Percentiles rank a stretch among this genome's conserved stretches.
phyloP scores from a whole-genome alignment of 306 rosid genomes.

The Chamaecrista fasciculata region DNA sequence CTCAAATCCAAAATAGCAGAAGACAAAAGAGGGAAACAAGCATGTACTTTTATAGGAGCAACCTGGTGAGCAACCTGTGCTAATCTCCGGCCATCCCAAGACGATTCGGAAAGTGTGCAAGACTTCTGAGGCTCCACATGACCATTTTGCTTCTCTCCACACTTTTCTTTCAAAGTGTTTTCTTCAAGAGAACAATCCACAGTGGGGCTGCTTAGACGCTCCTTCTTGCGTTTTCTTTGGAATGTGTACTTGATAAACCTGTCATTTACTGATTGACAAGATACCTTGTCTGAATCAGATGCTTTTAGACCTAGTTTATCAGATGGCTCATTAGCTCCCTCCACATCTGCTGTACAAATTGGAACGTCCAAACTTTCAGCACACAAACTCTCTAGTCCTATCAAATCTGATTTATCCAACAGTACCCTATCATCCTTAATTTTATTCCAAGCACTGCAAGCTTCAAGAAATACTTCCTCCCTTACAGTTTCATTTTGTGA shows the following conservation, averaged over 20 bases:
- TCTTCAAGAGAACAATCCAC: slow-evolving; percentile 44
- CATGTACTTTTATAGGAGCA: slow-evolving; percentile 35
- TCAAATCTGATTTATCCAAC: slow-evolving; percentile 43
- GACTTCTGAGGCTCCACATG: slow-evolving; percentile 49
- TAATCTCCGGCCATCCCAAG: slow-evolving; percentile 54
- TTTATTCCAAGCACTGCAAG: slow-evolving; percentile 41
- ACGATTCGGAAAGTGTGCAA: slow-evolving; percentile 52
- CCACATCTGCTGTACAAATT: slow-evolving; percentile 39
- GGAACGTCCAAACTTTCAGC: slow-evolving; percentile 38
- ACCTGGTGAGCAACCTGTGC: slow-evolving; percentile 85
- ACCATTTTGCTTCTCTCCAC: slow-evolving; percentile 46
- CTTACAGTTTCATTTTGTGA: slow-evolving; percentile 32
- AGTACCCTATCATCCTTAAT: slow-evolving; percentile 34
- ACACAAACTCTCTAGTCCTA: slow-evolving; percentile 43
- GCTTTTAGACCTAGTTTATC: slow-evolving; percentile 38
- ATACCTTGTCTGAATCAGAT: slow-evolving; percentile 43
- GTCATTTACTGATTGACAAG: slow-evolving; percentile 42
- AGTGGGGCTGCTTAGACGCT: slow-evolving; percentile 42
- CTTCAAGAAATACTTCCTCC: slow-evolving; percentile 34
- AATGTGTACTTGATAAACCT: slow-evolving; percentile 73
- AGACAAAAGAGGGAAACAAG: slow-evolving; percentile 30
- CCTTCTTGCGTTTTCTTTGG: slow-evolving; percentile 78
- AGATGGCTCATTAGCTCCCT: slow-evolving; percentile 28
- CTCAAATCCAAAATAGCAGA: too few relatives aligned
- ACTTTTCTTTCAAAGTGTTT: slow-evolving; percentile 37